Evolutionary conservation across 2,329 filamentous ascomycete species (phyloP), one percentile per base, ranked within the genome.

Genomic region (Paracoccidioides lutzii): DNA sequence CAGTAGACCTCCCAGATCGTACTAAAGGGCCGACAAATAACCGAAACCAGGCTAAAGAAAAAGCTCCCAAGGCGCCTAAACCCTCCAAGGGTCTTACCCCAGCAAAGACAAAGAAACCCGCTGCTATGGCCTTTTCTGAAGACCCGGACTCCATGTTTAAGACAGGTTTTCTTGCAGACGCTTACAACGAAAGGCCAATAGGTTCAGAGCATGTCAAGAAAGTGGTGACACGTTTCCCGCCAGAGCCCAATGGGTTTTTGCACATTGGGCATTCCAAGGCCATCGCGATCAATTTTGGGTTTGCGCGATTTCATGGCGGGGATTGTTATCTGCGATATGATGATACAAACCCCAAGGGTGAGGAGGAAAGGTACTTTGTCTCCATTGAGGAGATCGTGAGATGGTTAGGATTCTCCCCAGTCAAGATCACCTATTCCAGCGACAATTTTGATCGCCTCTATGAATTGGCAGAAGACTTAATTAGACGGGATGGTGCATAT

Each of bases 241-340:
- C 87, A 22, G 87, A 91, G 72, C 93, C 93, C 50, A 97, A 97
- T 69, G 93, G 91, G 55, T 96, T 86, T 69, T 80, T 96, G 8
- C 90, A 96, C 67, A 87, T 97, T 63, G 91, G 91, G 22, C 93
- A 97, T 68, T 87, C 87, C 61, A 97, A 97, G 75, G 91, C 93
- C 28, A 96, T 97, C 69, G 86, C 89, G 0, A 83, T 97, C 70
- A 96, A 97, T 73, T 97, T 97, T 73, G 91, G 91, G 5, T 97
- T 96, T 69, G 91, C 93, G 12, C 82, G 81, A 66, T 83, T 84
- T 66, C 87, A 95, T 67, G 86, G 85, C 40, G 91, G 91, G 57
- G 76, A 84, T 59, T 87, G 82, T 70, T 85, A 85, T 65, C 72
- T 90, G 59, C 80, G 91, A 64, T 95, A 88, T 69, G 93, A 97